Evolutionary conservation across 495 filamentous ascomycete species (phyloP).

Genomic region (Podospora fimiseda): DNA sequence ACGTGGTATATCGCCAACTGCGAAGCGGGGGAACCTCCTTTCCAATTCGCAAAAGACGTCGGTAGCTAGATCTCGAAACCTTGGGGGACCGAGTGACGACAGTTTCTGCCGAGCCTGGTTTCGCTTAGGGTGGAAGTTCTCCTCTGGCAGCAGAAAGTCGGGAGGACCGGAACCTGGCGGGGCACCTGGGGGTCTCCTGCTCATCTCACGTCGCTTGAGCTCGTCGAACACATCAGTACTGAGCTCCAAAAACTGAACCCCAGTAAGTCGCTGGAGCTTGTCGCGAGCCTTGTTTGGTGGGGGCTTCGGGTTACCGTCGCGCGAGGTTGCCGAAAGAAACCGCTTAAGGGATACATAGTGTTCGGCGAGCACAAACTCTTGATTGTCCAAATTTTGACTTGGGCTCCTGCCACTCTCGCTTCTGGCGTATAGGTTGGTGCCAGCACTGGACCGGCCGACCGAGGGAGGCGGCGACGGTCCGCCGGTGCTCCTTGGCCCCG

Average conservation of each 20-base stretch:
- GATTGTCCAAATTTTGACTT: slow-evolving; percentile 42
- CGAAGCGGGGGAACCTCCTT: slow-evolving; percentile 78
- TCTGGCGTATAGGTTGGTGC: slow-evolving; percentile 59
- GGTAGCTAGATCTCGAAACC: slow-evolving; percentile 86
- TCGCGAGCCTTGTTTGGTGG: slow-evolving; percentile 83
- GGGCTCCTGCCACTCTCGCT: slow-evolving; percentile 53
- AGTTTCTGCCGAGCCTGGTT: slow-evolving; percentile 95
- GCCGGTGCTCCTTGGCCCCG: slow-evolving; percentile 43
- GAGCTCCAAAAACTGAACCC: slow-evolving; percentile 91
- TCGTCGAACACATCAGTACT: slow-evolving; percentile 98
- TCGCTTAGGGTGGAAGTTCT: slow-evolving; percentile 89
- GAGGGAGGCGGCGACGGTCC: slow-evolving; percentile 83
- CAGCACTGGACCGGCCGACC: slow-evolving; percentile 68
- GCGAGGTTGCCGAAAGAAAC: slow-evolving; percentile 64
- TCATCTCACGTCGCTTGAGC: slow-evolving; percentile 69
- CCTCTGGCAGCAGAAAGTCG: slow-evolving; percentile 69
- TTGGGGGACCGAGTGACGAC: slow-evolving; percentile 71
- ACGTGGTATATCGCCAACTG: slow-evolving; percentile 57
- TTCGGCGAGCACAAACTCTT: slow-evolving; percentile 53
- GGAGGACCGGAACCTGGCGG: slow-evolving; percentile 51
- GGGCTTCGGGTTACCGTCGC: slow-evolving; percentile 66
- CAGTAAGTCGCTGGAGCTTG: slow-evolving; percentile 81
- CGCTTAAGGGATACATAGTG: slow-evolving; percentile 77
- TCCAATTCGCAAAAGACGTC: slow-evolving; percentile 96
- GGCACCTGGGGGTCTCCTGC: slow-evolving; percentile 46